A percentile compares a stretch with the other conserved stretches of the same genome.
phyloP scores from a whole-genome alignment of 2,329 filamentous ascomycete genomes.

The Cryoendolithus antarcticus region DNA sequence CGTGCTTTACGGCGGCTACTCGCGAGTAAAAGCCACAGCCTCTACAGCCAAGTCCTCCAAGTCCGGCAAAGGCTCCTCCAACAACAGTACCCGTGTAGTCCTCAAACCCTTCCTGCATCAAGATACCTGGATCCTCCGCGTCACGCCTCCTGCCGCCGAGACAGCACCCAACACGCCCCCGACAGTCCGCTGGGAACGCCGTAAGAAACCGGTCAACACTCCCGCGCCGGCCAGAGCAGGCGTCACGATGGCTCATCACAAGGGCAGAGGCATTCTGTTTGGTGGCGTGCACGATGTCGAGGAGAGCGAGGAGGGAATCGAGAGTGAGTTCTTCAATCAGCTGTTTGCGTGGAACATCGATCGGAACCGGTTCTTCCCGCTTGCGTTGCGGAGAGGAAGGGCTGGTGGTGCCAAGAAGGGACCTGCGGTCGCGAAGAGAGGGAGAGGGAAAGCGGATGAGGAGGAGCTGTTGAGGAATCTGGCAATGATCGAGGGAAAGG shows the following conservation, averaged over 20 bases:
- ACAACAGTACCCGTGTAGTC: constrained; percentile 49
- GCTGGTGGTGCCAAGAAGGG: constrained; percentile 37
- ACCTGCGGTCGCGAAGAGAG: constrained; percentile 45
- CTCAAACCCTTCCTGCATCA: constrained; percentile 83
- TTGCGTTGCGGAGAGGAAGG: constrained; percentile 63
- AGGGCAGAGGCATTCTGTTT: constrained; percentile 83
- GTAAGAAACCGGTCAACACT: constrained; percentile 83
- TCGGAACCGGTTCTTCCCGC: constrained; percentile 83
- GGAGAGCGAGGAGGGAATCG: constrained; percentile 60
- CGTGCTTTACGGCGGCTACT: constrained; percentile 87
- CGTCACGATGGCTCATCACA: constrained; percentile 87
- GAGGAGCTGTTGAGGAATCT: constrained; percentile 81
- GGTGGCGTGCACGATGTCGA: constrained; percentile 65
- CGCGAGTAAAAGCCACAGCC: constrained; percentile 64
- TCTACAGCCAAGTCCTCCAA: constrained; percentile 48
- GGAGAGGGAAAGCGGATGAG: constrained; percentile 78
- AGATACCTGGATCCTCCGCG: constrained; percentile 84
- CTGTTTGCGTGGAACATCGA: constrained; percentile 92
- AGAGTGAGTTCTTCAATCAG: constrained; percentile 92
- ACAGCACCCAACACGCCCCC: constrained; percentile 54
- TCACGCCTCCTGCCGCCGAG: constrained; percentile 59
- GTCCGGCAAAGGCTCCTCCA: constrained; percentile 34
- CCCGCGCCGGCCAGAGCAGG: constrained; percentile 76
- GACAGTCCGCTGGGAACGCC: constrained; percentile 74
- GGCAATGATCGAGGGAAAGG: constrained; percentile 69